Percentiles rank a stretch among this genome's conserved stretches.
Evolutionary conservation across 2,329 filamentous ascomycete species (phyloP).

Genomic region (Penicillium sp.): DNA sequence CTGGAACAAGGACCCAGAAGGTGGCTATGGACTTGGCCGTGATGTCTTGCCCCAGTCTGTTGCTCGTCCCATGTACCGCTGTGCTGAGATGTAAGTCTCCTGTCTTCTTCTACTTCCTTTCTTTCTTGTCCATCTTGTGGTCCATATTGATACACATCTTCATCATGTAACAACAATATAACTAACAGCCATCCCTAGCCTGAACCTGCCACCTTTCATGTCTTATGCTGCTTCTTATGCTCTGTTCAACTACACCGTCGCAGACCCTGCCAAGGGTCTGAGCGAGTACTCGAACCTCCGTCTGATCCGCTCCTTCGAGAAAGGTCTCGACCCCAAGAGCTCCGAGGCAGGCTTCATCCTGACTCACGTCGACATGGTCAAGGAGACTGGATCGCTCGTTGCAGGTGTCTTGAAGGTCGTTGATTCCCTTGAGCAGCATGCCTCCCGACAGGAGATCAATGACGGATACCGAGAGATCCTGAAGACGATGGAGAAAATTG

Average conservation of each 20-base stretch:
- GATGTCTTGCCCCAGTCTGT: slow-evolving; percentile 64
- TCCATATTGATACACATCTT: background rate
- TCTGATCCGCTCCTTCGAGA: slow-evolving; percentile 82
- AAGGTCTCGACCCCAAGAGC: slow-evolving; percentile 72
- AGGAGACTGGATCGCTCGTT: slow-evolving; percentile 69
- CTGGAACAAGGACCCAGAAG: slow-evolving; percentile 49
- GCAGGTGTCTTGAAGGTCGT: slow-evolving; percentile 62
- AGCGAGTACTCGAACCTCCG: slow-evolving; percentile 58
- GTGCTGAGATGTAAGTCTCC: slow-evolving; percentile 70
- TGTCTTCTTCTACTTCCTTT: slow-evolving; percentile 2
- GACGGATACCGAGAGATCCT: slow-evolving; percentile 55
- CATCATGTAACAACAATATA: background rate
- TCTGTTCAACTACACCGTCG: slow-evolving; percentile 56
- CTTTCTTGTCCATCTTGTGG: background rate
- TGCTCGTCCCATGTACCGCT: slow-evolving; percentile 70
- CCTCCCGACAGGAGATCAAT: slow-evolving; percentile 54
- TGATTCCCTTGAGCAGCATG: slow-evolving; percentile 44
- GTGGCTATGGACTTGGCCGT: slow-evolving; percentile 68
- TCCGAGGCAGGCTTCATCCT: slow-evolving; percentile 95
- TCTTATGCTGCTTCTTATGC: slow-evolving; percentile 62
- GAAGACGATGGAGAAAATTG: slow-evolving; percentile 58
- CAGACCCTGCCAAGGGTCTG: slow-evolving; percentile 46
- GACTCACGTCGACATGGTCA: slow-evolving; percentile 91
- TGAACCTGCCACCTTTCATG: slow-evolving; percentile 84
- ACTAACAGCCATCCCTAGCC: slow-evolving; percentile 34